Conservation (phyloP, 371 early-diverging fungal genomes). For the Mortierella sp. region DNA sequence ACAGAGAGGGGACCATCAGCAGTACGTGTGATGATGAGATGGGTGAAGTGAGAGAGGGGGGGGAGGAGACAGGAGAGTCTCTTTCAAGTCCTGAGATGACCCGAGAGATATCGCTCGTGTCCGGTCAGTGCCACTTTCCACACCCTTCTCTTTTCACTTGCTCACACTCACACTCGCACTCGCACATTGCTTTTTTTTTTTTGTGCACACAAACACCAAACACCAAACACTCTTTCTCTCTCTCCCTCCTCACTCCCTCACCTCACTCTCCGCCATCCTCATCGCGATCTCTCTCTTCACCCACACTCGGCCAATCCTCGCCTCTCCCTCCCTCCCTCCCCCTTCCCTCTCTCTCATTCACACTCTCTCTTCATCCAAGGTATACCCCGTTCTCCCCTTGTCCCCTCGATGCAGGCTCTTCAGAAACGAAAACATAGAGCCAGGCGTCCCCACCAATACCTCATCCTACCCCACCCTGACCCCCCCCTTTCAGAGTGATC, state of each 20-base stretch:
- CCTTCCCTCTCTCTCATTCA: not conserved
- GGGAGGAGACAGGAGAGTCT: too few relatives aligned
- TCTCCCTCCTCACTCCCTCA: too few relatives aligned
- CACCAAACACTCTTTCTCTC: not conserved
- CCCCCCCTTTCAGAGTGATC: too few relatives aligned
- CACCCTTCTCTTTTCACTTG: too few relatives aligned
- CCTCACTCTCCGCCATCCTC: not conserved
- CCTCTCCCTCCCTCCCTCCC: not conserved
- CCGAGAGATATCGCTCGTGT: too few relatives aligned
- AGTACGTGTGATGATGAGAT: too few relatives aligned
- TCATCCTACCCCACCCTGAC: not conserved
- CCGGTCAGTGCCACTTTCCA: too few relatives aligned
- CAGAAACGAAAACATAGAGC: too few relatives aligned
- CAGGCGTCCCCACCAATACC: not conserved
- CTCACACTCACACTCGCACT: not conserved
- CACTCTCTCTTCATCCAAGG: not conserved
- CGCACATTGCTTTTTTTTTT: not conserved
- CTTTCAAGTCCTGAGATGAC: too few relatives aligned
- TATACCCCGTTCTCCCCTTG: not conserved
- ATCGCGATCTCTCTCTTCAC: not conserved
- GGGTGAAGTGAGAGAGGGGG: too few relatives aligned
- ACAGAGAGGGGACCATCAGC: too few relatives aligned
- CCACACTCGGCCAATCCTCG: not conserved
- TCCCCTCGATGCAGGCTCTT: constrained; percentile 1
- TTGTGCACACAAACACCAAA: not conserved